Evolutionary conservation across 2,329 filamentous ascomycete species (phyloP).

Genomic region (Claviceps sp.): DNA sequence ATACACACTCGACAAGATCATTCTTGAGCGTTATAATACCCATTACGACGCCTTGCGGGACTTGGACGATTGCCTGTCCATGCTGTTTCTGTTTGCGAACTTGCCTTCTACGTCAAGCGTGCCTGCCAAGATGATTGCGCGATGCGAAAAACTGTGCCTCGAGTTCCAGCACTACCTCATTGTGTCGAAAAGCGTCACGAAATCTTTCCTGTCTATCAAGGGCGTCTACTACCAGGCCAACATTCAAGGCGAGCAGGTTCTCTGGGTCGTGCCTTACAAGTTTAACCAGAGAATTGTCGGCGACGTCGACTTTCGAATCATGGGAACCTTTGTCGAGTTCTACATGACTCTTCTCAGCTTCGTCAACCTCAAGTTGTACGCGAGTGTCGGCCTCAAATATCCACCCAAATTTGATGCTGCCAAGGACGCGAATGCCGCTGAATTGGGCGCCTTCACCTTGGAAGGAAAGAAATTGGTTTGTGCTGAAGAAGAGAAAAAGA

Average conservation of each 20-base stretch:
- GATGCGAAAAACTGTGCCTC: slow-evolving; percentile 82
- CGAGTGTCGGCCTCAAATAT: slow-evolving; percentile 80
- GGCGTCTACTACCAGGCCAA: slow-evolving; percentile 98
- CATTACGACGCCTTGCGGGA: slow-evolving; percentile 91
- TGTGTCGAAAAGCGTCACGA: slow-evolving; percentile 76
- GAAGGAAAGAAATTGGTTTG: slow-evolving; percentile 56
- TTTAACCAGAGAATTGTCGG: slow-evolving; percentile 92
- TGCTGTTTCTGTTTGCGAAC: slow-evolving; percentile 96
- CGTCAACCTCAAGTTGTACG: slow-evolving; percentile 92
- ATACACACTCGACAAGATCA: slow-evolving; percentile 89
- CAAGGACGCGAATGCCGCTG: slow-evolving; percentile 81
- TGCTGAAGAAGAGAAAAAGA: slow-evolving; percentile 38
- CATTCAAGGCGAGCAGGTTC: slow-evolving; percentile 89
- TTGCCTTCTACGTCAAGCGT: slow-evolving; percentile 82
- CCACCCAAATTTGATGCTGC: slow-evolving; percentile 82
- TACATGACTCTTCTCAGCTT: slow-evolving; percentile 95
- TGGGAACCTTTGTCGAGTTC: slow-evolving; percentile 98
- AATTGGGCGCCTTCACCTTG: slow-evolving; percentile 80
- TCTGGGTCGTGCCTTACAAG: slow-evolving; percentile 95
- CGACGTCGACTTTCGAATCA: slow-evolving; percentile 96
- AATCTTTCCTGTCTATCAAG: slow-evolving; percentile 97
- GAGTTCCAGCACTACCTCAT: slow-evolving; percentile 99
- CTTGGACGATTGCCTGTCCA: slow-evolving; percentile 89
- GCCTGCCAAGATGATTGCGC: slow-evolving; percentile 87
- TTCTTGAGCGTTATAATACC: slow-evolving; percentile 95